Base-by-base conservation (phyloP, 306 rosid genomes). In the Bauhinia variegata region DNA sequence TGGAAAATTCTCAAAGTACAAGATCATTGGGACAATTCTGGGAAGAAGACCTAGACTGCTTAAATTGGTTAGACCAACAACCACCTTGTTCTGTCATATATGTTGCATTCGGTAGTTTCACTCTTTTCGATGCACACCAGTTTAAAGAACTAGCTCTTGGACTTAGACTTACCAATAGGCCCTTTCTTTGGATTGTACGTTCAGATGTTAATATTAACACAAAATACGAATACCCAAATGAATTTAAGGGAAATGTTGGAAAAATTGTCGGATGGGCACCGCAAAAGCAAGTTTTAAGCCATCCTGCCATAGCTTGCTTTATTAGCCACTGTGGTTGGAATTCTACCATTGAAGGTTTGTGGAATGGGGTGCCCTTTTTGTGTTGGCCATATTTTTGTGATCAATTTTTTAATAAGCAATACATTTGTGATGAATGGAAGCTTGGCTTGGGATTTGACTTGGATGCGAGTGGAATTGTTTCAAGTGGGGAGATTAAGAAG, bases 251-350 rank as follows among this genome's bases (percentile, higher is more conserved):
- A 19, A 49, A 23, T 7, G 6, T 4, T 34, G 76, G 65, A 8
- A 14, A 54, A 19, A 38, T 70, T 18, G 53, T 77, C 1, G 10
- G 42, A 23, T 77, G 77, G 77, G 76, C 73, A 2, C 68, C 81
- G 5, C 28, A 77, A 7, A 37, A 12, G 10, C 57, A 64, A 28
- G 81, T 70, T 47, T 34, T 77, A 4, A 18, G 23, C 7, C 76
- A 76, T 42, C 76, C 73, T 49, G 46, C 76, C 5, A 50, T 63
- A 31, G 62, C 81, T 70, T 77, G 77, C 33, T 77, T 77, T 49
- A 3, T 77, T 5, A 56, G 76, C 19, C 81, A 77, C 5, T 77
- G 77, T 33, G 73, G 77, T 14, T 77, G 81, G 81, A 70, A 70
- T 16, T 77, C 77, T 8, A 32, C 39, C 2, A n/a, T 64, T n/a